Evolutionary conservation across 345 rosid species (phyloP), one percentile per base, ranked within the genome.

Genomic region (Eucalyptus tenuipes): DNA sequence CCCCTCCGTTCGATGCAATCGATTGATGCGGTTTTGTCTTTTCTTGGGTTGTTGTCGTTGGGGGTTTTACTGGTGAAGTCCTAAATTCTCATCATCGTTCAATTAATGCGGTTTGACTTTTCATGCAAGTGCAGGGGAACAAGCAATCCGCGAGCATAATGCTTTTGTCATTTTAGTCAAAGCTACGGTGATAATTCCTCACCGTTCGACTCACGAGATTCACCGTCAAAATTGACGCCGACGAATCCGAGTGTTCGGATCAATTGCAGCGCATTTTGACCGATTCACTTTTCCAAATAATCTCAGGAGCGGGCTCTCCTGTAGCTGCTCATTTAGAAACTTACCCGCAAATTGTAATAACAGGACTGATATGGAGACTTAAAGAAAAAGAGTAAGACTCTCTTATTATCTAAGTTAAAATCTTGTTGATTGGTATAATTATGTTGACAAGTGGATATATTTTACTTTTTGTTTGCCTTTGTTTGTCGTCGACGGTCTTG

Each of bases 161-260:
- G 16, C 11, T 37, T 20, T 37, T 11, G 84, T 40, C 11, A 11
- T 10, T 6, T 11, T 5, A 75, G 47, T 40, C 82, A 14, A 64
- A 64, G 37, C 8, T 14, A 64, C 8, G 55, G 0, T 17, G 55
- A 50, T 50, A 53, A 22, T 55, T 24, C 8, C 68, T 29, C n/a
- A 29, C 16, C 68, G 5, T 10, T 59, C 14, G 4, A 29, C 2
- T 4, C 16, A 25, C 17, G 7, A 13, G 9, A 13, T 14, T 29
- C 18, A 2, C 20, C 37, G 3, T 8, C 40, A 14, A 14, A n/a
- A 14, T n/a, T 2, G 9, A n/a, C 17, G n/a, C n/a, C 0, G 1
- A 16, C 10, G 9, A n/a, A 64, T 7, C 2, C 1, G 10, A 16
- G 37, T 14, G 3, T 12, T 8, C 1, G 0, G 42, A 20, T 40